phyloP scores from a whole-genome alignment of 1,284 basidiomycete species.

The Pseudozyma pruni region DNA sequence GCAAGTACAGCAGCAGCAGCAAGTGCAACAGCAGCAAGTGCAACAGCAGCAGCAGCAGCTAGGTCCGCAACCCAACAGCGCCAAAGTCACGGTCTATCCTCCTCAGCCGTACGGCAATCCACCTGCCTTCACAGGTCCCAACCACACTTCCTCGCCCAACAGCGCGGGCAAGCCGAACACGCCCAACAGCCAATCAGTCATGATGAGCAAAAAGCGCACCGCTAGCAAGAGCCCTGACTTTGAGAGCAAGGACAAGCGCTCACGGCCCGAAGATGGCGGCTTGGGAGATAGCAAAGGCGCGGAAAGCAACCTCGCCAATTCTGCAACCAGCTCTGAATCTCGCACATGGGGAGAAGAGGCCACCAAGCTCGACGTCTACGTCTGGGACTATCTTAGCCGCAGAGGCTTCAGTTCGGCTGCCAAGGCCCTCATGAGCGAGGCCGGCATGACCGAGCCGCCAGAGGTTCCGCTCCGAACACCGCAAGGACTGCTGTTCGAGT shows the following conservation, averaged over 20 bases:
- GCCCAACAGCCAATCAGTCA: conserved; percentile 37
- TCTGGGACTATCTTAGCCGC: conserved; percentile 66
- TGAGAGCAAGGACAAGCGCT: conserved; percentile 54
- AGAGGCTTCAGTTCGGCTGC: conserved; percentile 59
- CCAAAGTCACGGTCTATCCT: conserved; percentile 43
- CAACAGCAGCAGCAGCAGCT: conserved; percentile 6
- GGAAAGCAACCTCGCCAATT: conserved; percentile 24
- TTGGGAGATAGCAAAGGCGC: conserved; percentile 14
- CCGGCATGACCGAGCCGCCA: conserved; percentile 59
- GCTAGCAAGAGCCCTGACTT: conserved; percentile 53
- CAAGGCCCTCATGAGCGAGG: conserved; percentile 59
- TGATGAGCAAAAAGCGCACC: conserved; percentile 49
- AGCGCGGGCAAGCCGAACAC: conserved; percentile 39
- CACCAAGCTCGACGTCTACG: conserved; percentile 65
- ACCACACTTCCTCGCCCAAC: conserved; percentile 46
- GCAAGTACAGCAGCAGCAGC: conserved; percentile 23
- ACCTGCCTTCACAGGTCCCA: conserved; percentile 25
- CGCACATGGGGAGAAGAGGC: conserved; percentile 60
- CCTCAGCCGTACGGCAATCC: conserved; percentile 54
- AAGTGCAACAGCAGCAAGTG: conserved; percentile 12
- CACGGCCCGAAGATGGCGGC: conserved; percentile 42
- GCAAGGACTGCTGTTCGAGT: conserved; percentile 65
- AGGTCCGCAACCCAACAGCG: conserved; percentile 8
- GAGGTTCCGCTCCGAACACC: conserved; percentile 63
- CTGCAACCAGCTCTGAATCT: conserved; percentile 31